A percentile compares a stretch with the other conserved stretches of the same genome.
These are phyloP conservation scores for Phytophthora pseudosyringae DNA, from an alignment of 352 stramenopile species.

Conservation along the genomic window DNA sequence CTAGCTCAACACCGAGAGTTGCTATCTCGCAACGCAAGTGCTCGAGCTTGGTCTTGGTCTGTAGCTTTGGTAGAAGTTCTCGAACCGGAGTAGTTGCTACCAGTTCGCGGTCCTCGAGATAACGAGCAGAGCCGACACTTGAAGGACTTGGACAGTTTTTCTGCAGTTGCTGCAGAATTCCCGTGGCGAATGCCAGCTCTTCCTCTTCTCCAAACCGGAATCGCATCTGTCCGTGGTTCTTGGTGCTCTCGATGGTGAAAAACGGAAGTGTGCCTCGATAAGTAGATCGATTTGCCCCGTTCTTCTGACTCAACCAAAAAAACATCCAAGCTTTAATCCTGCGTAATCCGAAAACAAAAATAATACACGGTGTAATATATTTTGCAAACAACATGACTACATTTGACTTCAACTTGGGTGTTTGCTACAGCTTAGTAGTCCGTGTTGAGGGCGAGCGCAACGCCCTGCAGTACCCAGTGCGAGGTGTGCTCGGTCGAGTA, in stretches of 20 bases:
- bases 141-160: background rate
- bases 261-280: background rate
- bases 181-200: background rate
- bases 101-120: no score
- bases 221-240: background rate
- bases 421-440: conserved; percentile 65
- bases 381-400: background rate
- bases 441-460: conserved; percentile 93
- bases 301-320: background rate
- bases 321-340: background rate
- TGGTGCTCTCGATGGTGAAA: background rate
- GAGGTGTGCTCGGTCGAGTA: conserved; percentile 91
- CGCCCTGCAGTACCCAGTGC: conserved; percentile 96
- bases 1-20: background rate
- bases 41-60: background rate
- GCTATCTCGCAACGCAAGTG: conserved; percentile 3
- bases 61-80: background rate
- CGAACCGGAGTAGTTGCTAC: background rate
- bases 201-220: conserved; percentile 6
- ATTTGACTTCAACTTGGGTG: conserved; percentile 7
- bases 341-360: background rate
- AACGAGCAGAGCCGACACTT: background rate
- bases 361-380: background rate
- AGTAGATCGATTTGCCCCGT: background rate
- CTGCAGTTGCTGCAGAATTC: background rate